Evolutionary conservation across 441 rosid genomes (phyloP).

Genomic region (Omphalea diandra): DNA sequence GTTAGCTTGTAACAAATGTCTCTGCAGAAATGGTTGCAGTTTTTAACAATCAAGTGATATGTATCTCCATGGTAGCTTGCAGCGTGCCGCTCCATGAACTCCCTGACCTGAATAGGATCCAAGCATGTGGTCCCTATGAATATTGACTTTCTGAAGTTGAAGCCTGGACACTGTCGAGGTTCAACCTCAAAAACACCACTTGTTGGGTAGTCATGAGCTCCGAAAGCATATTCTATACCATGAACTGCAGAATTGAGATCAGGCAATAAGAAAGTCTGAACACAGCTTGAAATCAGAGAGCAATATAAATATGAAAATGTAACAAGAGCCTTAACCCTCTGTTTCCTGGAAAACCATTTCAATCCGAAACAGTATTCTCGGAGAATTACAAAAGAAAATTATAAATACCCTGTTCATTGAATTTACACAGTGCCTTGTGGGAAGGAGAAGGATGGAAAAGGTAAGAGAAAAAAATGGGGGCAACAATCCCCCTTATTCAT

Average conservation of each 20-base stretch:
- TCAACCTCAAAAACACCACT: constrained; percentile 81
- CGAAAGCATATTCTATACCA: constrained; percentile 76
- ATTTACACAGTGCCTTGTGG: not conserved
- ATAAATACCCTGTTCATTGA: not conserved
- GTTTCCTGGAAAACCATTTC: not conserved
- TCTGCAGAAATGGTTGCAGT: constrained; percentile 80
- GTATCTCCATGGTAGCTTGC: constrained; percentile 61
- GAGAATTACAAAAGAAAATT: not conserved
- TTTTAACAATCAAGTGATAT: constrained; percentile 72
- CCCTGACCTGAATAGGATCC: constrained; percentile 61
- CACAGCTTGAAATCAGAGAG: constrained; percentile 2
- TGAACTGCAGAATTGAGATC: constrained; percentile 40
- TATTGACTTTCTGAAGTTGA: constrained; percentile 73
- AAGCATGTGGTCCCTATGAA: constrained; percentile 65
- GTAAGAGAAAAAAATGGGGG: not conserved
- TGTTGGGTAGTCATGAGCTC: constrained; percentile 69
- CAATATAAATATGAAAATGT: not conserved
- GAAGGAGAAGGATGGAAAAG: not conserved
- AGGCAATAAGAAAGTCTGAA: constrained; percentile 12
- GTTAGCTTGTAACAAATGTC: constrained; percentile 70
- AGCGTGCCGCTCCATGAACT: constrained; percentile 61
- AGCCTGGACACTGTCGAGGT: constrained; percentile 77
- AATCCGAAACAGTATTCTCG: not conserved
- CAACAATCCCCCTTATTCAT: not conserved
- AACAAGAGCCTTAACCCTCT: not conserved